Conservation (phyloP, 352 stramenopile species). For the Hyaloperonospora brassicae region DNA sequence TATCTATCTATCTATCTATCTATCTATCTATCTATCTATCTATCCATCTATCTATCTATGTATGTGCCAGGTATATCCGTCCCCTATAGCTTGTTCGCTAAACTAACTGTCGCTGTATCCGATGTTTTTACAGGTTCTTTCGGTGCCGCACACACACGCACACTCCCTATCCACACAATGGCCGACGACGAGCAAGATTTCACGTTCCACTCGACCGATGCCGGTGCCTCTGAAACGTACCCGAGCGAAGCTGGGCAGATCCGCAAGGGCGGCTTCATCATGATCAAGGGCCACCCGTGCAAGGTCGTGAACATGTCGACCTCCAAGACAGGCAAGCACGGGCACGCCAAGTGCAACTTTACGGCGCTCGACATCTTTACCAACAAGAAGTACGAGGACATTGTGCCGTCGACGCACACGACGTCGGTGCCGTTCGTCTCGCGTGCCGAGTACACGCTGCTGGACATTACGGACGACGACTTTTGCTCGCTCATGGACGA, state of each 20-base stretch:
- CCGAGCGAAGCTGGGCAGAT: slow-evolving; percentile 98
- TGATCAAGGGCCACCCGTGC: slow-evolving; percentile 99
- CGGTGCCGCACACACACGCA: too few relatives aligned
- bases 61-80: too few relatives aligned
- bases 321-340: slow-evolving; percentile 99
- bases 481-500: slow-evolving; percentile 99
- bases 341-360: slow-evolving; percentile 99
- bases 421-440: slow-evolving; percentile 97
- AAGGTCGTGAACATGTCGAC: slow-evolving; percentile 97
- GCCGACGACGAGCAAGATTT: slow-evolving; percentile 68
- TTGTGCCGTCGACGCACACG: slow-evolving; percentile 98
- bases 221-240: slow-evolving; percentile 96
- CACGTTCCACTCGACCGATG: slow-evolving; percentile 91
- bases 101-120: too few relatives aligned
- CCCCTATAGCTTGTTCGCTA: too few relatives aligned
- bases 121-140: too few relatives aligned
- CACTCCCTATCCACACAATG: slow-evolving; percentile 20
- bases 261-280: slow-evolving; percentile 99
- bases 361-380: slow-evolving; percentile 99
- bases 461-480: slow-evolving; percentile 97
- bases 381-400: slow-evolving; percentile 99
- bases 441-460: slow-evolving; percentile 94
- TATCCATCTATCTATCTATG: too few relatives aligned
- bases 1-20: too few relatives aligned
- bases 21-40: too few relatives aligned